Conservation (phyloP, 192 early-diverging fungal species). For the Obelidium mucronatum region DNA sequence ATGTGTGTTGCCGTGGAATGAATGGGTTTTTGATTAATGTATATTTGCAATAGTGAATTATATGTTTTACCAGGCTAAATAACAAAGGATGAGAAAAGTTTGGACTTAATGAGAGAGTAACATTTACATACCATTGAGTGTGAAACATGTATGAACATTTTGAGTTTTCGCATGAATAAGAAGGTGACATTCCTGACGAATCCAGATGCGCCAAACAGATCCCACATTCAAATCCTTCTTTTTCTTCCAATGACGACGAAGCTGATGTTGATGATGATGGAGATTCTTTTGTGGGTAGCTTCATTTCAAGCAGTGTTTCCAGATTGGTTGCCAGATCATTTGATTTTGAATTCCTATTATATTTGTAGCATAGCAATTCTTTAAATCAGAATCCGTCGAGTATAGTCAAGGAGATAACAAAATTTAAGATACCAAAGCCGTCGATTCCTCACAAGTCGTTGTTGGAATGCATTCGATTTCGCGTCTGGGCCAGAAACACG, state of each 20-base stretch:
- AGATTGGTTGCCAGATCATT: not conserved
- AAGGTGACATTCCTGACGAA: not conserved
- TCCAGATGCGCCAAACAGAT: constrained; percentile 8
- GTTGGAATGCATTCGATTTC: not conserved
- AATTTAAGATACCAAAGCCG: not conserved
- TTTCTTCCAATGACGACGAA: not conserved
- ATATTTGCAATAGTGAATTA: not conserved
- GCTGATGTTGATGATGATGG: not conserved
- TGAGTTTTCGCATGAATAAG: not conserved
- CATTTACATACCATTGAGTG: not conserved
- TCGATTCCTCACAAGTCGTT: not conserved
- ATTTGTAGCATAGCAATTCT: not conserved
- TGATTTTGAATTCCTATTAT: not conserved
- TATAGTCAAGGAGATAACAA: too few relatives aligned
- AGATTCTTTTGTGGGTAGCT: not conserved
- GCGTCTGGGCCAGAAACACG: constrained; percentile 7
- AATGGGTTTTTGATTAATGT: not conserved
- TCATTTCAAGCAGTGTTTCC: constrained; percentile 3
- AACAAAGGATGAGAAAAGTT: too few relatives aligned
- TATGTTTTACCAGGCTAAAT: too few relatives aligned
- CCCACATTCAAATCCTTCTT: not conserved
- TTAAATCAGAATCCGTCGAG: too few relatives aligned
- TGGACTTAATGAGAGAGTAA: too few relatives aligned
- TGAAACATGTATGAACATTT: not conserved
- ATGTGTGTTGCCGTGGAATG: not conserved